Percentiles rank a stretch among this genome's conserved stretches.
These are phyloP conservation scores for Zygosaccharomyces pseudorouxii DNA, from an alignment of 805 yeast species.

Conservation along the genomic window DNA sequence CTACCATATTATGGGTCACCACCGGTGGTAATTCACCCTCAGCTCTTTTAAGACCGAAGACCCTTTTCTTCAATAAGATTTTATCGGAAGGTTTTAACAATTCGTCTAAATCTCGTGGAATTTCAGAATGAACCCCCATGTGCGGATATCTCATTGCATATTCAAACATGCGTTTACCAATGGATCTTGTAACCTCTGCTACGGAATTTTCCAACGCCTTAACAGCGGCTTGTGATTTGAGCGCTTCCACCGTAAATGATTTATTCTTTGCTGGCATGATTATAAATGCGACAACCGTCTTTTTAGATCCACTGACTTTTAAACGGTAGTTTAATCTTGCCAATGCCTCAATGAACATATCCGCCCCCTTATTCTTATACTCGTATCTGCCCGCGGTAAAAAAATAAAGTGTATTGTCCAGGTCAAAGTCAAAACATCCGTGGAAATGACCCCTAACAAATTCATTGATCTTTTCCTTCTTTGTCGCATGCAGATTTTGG, in stretches of 20 bases:
- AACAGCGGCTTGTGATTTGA: constrained; percentile 93
- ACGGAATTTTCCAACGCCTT: constrained; percentile 86
- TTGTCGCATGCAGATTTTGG: constrained; percentile 89
- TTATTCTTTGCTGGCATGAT: constrained; percentile 96
- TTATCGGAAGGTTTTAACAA: constrained; percentile 82
- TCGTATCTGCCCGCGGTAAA: constrained; percentile 98
- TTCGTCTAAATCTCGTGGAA: constrained; percentile 74
- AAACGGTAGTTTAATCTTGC: constrained; percentile 88
- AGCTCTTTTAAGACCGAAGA: constrained; percentile 78
- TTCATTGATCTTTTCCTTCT: constrained; percentile 88
- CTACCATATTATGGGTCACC: constrained; percentile 94
- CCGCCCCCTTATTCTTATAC: constrained; percentile 94
- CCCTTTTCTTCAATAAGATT: constrained; percentile 85
- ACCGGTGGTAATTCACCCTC: constrained; percentile 82
- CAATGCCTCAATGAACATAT: constrained; percentile 85
- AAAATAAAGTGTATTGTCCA: constrained; percentile 89
- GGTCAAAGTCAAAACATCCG: constrained; percentile 91
- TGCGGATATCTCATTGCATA: constrained; percentile 72
- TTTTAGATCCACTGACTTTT: constrained; percentile 74
- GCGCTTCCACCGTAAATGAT: constrained; percentile 92
- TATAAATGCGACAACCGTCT: constrained; percentile 93
- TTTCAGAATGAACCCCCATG: constrained; percentile 50
- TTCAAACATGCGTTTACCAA: constrained; percentile 84
- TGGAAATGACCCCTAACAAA: constrained; percentile 96
- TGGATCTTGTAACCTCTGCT: constrained; percentile 76